Percentiles rank a stretch among this genome's conserved stretches.
These are phyloP conservation scores for Candida loeiensis DNA, from an alignment of 805 yeast genomes.

Conservation along the genomic window DNA sequence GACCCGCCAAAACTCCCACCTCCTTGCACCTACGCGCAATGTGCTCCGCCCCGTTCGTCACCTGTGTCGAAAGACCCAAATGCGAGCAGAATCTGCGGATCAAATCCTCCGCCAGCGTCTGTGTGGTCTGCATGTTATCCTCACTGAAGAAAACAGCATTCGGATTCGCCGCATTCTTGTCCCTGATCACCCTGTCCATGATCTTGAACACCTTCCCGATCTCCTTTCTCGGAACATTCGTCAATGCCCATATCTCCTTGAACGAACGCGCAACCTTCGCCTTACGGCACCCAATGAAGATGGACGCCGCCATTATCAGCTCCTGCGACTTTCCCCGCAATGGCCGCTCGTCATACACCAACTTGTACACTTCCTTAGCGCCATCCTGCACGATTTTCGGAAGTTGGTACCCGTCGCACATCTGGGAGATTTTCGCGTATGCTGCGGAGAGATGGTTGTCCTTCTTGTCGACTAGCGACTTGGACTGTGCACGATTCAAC, in stretches of 20 bases:
- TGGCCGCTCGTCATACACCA: slow-evolving; percentile 82
- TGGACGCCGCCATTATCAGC: slow-evolving; percentile 94
- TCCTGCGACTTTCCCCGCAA: slow-evolving; percentile 90
- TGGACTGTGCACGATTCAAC: slow-evolving; percentile 83
- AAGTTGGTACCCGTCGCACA: slow-evolving; percentile 94
- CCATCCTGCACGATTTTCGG: slow-evolving; percentile 97
- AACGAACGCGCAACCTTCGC: slow-evolving; percentile 93
- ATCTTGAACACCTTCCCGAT: slow-evolving; percentile 87
- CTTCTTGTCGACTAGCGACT: slow-evolving; percentile 77
- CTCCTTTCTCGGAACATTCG: slow-evolving; percentile 90
- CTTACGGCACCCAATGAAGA: slow-evolving; percentile 89
- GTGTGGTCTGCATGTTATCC: slow-evolving; percentile 64
- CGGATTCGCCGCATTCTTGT: slow-evolving; percentile 54
- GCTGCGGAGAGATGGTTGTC: slow-evolving; percentile 88
- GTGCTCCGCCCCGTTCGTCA: slow-evolving; percentile 88
- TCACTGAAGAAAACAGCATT: slow-evolving; percentile 36
- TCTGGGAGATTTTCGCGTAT: slow-evolving; percentile 84
- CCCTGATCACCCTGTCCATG: slow-evolving; percentile 58
- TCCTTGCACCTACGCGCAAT: slow-evolving; percentile 88
- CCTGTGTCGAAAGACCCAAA: slow-evolving; percentile 78
- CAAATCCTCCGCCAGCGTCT: slow-evolving; percentile 89
- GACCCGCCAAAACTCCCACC: slow-evolving; percentile 90
- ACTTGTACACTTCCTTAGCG: slow-evolving; percentile 91
- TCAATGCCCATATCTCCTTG: slow-evolving; percentile 92
- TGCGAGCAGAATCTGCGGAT: slow-evolving; percentile 96